phyloP scores from a whole-genome alignment of 768 basidiomycete species.

The Dioszegia aurantiaca region DNA sequence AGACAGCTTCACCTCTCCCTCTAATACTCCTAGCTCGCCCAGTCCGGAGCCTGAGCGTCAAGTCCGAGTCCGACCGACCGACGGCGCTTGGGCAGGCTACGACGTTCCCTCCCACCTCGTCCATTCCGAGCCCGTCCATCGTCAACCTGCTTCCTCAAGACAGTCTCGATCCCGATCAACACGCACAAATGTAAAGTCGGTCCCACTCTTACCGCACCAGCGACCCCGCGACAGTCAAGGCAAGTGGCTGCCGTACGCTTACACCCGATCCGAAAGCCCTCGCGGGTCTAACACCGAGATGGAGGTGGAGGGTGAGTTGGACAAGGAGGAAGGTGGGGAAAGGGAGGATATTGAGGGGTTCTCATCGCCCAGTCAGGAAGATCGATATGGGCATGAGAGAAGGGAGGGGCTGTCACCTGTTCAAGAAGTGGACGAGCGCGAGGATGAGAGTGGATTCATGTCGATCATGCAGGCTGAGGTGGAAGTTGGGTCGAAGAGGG shows the following conservation, averaged over 20 bases:
- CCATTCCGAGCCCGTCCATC: neutral
- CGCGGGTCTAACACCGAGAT: neutral
- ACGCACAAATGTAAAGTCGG: neutral
- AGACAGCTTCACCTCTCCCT: constrained; percentile 2
- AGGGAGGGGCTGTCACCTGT: constrained; percentile 8
- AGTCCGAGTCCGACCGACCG: neutral
- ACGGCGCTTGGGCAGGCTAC: constrained; percentile 9
- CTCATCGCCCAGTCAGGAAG: constrained; percentile 5
- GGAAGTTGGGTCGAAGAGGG: neutral
- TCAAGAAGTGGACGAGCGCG: neutral
- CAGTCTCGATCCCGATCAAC: neutral
- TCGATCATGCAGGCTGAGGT: neutral
- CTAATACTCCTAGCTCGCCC: constrained; percentile 2
- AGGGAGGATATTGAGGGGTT: constrained; percentile 9
- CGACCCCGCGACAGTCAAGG: constrained; percentile 6
- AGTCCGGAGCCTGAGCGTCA: constrained; percentile 1
- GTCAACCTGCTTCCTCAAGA: no score
- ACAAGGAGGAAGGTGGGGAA: neutral
- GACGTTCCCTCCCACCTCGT: neutral
- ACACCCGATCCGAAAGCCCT: constrained; percentile 6
- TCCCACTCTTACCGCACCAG: neutral
- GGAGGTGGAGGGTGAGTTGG: constrained; percentile 5
- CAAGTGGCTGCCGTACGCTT: constrained; percentile 5
- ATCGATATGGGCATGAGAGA: neutral
- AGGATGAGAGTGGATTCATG: neutral